A percentile compares a stretch with the other conserved stretches of the same genome.
Evolutionary conservation across 257 asterid species (phyloP).

Genomic region (Cordia subcordata): DNA sequence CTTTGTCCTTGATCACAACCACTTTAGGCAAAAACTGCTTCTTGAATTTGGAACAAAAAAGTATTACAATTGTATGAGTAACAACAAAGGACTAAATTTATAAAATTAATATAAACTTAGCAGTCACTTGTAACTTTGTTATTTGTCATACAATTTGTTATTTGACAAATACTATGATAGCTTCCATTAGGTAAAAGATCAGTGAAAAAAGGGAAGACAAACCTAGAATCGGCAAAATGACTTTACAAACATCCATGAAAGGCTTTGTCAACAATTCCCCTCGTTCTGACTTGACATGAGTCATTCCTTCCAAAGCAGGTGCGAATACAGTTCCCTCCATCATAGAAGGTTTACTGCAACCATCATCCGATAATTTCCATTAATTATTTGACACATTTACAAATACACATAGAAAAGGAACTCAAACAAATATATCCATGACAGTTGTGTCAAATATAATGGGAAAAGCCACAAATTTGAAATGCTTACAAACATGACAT

Average conservation of each 20-base stretch:
- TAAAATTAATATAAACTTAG: too few relatives aligned
- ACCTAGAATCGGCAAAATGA: constrained; percentile 79
- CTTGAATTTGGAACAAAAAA: too few relatives aligned
- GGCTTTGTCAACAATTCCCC: constrained; percentile 71
- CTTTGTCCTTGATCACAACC: too few relatives aligned
- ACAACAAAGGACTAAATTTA: too few relatives aligned
- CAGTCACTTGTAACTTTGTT: too few relatives aligned
- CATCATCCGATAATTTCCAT: background rate
- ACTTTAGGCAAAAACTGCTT: too few relatives aligned
- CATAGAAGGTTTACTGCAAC: background rate
- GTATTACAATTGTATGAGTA: too few relatives aligned
- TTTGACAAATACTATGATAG: background rate
- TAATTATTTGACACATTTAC: background rate
- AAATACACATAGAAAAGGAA: background rate
- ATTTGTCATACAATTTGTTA: too few relatives aligned
- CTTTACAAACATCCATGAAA: constrained; percentile 80
- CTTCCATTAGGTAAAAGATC: background rate
- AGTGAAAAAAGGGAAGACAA: constrained; percentile 10
- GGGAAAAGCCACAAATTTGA: background rate
- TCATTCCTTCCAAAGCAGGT: constrained; percentile 63
- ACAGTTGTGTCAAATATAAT: background rate
- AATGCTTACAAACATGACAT: too few relatives aligned
- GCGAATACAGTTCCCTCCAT: constrained; percentile 63
- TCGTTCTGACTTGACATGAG: constrained; percentile 55
- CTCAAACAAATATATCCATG: background rate